A percentile compares a stretch with the other conserved stretches of the same genome.
phyloP scores from a whole-genome alignment of 2,329 filamentous ascomycete genomes.

The Cytospora leucostoma region DNA sequence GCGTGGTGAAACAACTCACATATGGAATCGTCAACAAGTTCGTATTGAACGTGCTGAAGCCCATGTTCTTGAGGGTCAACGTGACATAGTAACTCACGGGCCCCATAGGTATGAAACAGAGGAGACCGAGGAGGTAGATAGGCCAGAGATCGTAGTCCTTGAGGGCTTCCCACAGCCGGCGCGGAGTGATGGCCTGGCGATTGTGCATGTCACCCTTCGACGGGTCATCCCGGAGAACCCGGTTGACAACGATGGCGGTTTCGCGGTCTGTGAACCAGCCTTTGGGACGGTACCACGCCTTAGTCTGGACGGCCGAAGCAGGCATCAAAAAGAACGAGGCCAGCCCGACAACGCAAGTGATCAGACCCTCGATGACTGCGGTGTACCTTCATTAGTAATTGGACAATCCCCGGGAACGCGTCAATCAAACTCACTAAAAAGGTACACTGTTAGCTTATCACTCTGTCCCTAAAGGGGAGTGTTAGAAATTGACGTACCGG shows the following conservation, averaged over 20 bases:
- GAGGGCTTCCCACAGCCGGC: constrained; percentile 50
- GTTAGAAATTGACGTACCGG: constrained; percentile 16
- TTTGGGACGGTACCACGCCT: constrained; percentile 50
- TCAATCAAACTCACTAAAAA: background rate
- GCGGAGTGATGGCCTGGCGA: constrained; percentile 53
- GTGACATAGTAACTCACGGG: constrained; percentile 54
- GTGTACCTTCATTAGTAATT: background rate
- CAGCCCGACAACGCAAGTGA: constrained; percentile 54
- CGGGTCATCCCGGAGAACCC: constrained; percentile 58
- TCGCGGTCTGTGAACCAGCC: constrained; percentile 62
- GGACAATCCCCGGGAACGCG: background rate
- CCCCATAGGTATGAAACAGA: constrained; percentile 49
- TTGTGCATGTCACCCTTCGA: constrained; percentile 57
- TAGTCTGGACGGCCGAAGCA: constrained; percentile 49
- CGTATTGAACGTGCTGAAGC: constrained; percentile 55
- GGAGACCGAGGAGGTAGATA: constrained; percentile 51
- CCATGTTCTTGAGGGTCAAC: constrained; percentile 51
- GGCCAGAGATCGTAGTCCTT: constrained; percentile 61
- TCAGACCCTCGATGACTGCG: constrained; percentile 54
- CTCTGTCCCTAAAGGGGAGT: background rate
- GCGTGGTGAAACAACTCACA: constrained; percentile 35
- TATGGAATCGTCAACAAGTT: constrained; percentile 59
- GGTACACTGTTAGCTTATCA: background rate
- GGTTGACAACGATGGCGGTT: constrained; percentile 59
- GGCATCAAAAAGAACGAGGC: constrained; percentile 57